Conservation (phyloP, 345 rosid genomes). For the Linum lewisii region DNA sequence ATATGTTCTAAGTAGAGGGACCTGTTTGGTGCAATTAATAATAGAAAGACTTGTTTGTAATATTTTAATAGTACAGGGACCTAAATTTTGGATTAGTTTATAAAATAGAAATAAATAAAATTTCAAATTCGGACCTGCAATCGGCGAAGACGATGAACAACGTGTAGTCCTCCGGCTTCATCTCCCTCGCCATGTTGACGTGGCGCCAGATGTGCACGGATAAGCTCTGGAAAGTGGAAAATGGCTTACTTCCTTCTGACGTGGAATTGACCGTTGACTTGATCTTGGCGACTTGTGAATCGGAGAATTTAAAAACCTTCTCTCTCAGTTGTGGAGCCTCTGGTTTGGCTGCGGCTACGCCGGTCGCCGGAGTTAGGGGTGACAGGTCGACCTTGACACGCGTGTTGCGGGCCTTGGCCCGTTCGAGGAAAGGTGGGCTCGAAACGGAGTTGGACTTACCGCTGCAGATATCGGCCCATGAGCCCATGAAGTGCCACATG, state of each 20-base stretch:
- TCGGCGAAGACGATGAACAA: slow-evolving; percentile 82
- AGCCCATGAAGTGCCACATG: slow-evolving; percentile 95
- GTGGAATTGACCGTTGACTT: slow-evolving; percentile 54
- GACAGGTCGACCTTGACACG: slow-evolving; percentile 68
- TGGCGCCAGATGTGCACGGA: slow-evolving; percentile 83
- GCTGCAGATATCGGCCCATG: slow-evolving; percentile 70
- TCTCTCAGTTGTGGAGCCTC: slow-evolving; percentile 40
- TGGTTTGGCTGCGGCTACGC: slow-evolving; percentile 12
- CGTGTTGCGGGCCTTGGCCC: slow-evolving; percentile 66
- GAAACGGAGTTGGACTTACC: slow-evolving; percentile 35
- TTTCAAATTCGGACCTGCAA: slow-evolving; percentile 33
- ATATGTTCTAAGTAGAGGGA: too few relatives aligned
- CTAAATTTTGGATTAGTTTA: too few relatives aligned
- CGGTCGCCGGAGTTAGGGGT: slow-evolving; percentile 28
- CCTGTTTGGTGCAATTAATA: too few relatives aligned
- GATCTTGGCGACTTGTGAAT: slow-evolving; percentile 49
- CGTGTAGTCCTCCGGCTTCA: slow-evolving; percentile 69
- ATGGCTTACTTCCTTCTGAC: slow-evolving; percentile 38
- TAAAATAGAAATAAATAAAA: too few relatives aligned
- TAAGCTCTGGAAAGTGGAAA: slow-evolving; percentile 87
- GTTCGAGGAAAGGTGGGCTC: slow-evolving; percentile 55
- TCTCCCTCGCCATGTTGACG: slow-evolving; percentile 61
- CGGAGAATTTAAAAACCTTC: slow-evolving; percentile 68
- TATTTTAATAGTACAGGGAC: too few relatives aligned
- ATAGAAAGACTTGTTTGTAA: too few relatives aligned